These are phyloP conservation scores for Pisolithus orientalis DNA, from an alignment of 768 basidiomycete genomes.

Conservation along the genomic window DNA sequence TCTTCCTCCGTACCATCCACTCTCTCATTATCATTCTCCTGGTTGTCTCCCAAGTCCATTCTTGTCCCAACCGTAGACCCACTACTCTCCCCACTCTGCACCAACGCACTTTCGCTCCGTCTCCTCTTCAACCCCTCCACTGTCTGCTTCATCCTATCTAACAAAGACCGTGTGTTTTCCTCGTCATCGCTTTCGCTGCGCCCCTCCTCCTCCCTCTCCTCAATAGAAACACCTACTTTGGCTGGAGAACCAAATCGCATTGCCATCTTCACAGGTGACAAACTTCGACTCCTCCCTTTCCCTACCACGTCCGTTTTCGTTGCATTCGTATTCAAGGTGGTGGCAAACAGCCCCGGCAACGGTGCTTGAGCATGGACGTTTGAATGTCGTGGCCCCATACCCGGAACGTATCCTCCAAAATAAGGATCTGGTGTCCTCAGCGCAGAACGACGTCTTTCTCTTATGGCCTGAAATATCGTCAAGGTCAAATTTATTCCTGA, in stretches of 20 bases:
- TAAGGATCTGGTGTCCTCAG: slow-evolving; percentile 41
- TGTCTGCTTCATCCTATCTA: slow-evolving; percentile 33
- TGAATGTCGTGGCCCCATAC: slow-evolving; percentile 29
- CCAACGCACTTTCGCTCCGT: slow-evolving; percentile 11
- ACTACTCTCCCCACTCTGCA: slow-evolving; percentile 26
- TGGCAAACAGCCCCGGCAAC: not conserved
- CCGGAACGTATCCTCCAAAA: slow-evolving; percentile 50
- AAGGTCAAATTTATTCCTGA: not conserved
- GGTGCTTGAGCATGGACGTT: slow-evolving; percentile 15
- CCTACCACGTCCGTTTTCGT: too few species aligned
- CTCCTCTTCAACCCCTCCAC: slow-evolving; percentile 32
- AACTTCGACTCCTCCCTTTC: not conserved
- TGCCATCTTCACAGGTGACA: slow-evolving; percentile 4
- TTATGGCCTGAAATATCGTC: slow-evolving; percentile 40
- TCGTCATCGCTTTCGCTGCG: slow-evolving; percentile 22
- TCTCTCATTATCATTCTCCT: slow-evolving; percentile 9
- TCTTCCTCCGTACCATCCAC: not conserved
- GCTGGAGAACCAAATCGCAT: not conserved
- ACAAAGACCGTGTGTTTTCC: slow-evolving; percentile 28
- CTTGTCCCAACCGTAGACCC: slow-evolving; percentile 39
- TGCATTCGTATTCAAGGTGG: too few species aligned
- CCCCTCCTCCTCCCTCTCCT: not conserved
- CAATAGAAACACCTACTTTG: slow-evolving; percentile 8
- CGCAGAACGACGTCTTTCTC: slow-evolving; percentile 57
- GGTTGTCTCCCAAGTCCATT: slow-evolving; percentile 36